Conservation (phyloP, 1,284 basidiomycete species). For the Cryptococcus hybrid region DNA sequence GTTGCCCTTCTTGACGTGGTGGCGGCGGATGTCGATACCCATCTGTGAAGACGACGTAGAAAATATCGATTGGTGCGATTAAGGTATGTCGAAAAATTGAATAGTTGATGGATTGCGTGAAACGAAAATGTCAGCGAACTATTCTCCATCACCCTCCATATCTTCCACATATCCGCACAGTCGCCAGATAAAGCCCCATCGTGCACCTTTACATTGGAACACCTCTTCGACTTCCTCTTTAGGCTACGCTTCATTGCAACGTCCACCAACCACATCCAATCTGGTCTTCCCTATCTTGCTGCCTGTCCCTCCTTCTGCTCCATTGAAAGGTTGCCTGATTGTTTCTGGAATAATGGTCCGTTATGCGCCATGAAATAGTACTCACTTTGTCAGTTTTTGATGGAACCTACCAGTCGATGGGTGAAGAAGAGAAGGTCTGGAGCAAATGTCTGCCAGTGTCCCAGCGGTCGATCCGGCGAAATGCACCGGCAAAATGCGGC, state of each 20-base stretch:
- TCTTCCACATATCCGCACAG: background rate
- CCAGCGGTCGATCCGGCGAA: background rate
- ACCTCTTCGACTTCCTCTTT: background rate
- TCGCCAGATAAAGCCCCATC: background rate
- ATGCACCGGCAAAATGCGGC: background rate
- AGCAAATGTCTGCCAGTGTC: too few species aligned
- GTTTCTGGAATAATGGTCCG: background rate
- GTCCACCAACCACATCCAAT: background rate
- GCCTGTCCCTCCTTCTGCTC: background rate
- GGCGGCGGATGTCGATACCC: constrained; percentile 97
- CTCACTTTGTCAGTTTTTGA: constrained; percentile 18
- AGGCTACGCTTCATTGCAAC: background rate
- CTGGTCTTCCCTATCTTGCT: background rate
- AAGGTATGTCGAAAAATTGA: background rate
- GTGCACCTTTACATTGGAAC: background rate
- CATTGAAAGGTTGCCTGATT: background rate
- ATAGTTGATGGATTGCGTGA: background rate
- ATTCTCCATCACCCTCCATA: background rate
- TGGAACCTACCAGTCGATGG: constrained; percentile 11
- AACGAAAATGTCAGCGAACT: background rate
- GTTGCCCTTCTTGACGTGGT: constrained; percentile 99
- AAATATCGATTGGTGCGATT: constrained; percentile 3
- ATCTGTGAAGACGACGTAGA: too few species aligned
- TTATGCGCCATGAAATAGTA: background rate
- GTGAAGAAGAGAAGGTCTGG: constrained; percentile 1